A percentile compares a stretch with the other conserved stretches of the same genome.
Evolutionary conservation across 2,329 filamentous ascomycete species (phyloP).

Genomic region (Aspergillus costaricaensis): DNA sequence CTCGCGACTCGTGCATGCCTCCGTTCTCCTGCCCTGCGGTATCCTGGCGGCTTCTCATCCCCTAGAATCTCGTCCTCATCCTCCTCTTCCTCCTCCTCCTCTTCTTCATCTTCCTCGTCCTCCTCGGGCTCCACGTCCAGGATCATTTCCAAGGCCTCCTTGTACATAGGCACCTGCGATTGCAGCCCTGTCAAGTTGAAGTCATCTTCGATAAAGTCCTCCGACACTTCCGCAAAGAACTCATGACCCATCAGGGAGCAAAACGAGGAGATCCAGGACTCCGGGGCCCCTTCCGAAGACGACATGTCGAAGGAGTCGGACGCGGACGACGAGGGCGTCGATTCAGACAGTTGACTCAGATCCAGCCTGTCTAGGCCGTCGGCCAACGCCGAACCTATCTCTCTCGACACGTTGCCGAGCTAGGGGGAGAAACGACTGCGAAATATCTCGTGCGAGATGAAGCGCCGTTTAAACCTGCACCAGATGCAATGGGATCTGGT

Average conservation of each 20-base stretch:
- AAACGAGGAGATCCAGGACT: constrained; percentile 98
- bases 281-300: constrained; percentile 56
- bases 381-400: constrained; percentile 48
- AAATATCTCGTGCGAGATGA: constrained; percentile 16
- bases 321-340: constrained; percentile 42
- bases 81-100: constrained; percentile 68
- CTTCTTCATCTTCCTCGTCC: constrained; percentile 66
- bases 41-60: constrained; percentile 50
- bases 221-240: constrained; percentile 97
- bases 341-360: constrained; percentile 48
- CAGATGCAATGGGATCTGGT: constrained; percentile 13
- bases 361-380: constrained; percentile 52
- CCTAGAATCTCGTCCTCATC: constrained; percentile 68
- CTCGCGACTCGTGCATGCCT: constrained; percentile 85
- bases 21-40: constrained; percentile 62
- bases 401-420: constrained; percentile 50
- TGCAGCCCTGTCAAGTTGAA: constrained; percentile 97
- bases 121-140: constrained; percentile 97
- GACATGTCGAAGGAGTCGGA: constrained; percentile 48
- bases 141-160: constrained; percentile 99
- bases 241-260: constrained; percentile 95
- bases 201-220: constrained; percentile 99
- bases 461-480: constrained; percentile 12
- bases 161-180: constrained; percentile 96
- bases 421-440: constrained; percentile 18